phyloP scores from a whole-genome alignment of 495 filamentous ascomycete species.

The Neurospora sp. region DNA sequence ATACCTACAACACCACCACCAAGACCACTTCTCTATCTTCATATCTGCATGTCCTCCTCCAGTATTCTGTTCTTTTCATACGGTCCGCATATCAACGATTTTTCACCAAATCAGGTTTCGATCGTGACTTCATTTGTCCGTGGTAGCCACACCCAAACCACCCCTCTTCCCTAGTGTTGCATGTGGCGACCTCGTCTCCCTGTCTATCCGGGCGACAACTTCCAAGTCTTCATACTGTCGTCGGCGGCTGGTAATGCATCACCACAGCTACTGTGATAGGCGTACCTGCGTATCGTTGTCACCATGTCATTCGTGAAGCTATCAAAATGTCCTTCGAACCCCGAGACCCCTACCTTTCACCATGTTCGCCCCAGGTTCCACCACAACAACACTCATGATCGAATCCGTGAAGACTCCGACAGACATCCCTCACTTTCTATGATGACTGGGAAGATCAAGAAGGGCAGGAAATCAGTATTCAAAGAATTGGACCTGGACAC shows the following conservation, averaged over 20 bases:
- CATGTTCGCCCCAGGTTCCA: constrained; percentile 33
- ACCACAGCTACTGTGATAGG: background rate
- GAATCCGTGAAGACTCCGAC: constrained; percentile 31
- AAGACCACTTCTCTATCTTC: background rate
- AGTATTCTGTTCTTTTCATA: background rate
- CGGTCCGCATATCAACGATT: background rate
- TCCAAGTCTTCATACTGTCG: background rate
- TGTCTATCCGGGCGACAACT: background rate
- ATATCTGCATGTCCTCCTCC: background rate
- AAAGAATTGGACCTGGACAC: constrained; percentile 35
- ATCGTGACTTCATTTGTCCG: background rate
- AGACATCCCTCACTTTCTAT: constrained; percentile 21
- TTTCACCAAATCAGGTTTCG: background rate
- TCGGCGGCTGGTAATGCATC: constrained; percentile 5
- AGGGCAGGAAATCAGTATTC: constrained; percentile 34
- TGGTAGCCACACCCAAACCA: background rate
- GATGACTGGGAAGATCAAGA: constrained; percentile 28
- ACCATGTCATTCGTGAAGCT: constrained; percentile 19
- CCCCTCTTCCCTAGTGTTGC: background rate
- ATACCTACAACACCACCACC: background rate
- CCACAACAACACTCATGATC: constrained; percentile 34
- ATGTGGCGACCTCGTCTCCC: background rate
- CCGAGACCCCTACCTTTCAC: constrained; percentile 9
- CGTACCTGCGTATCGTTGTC: constrained; percentile 2
- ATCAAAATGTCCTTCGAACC: constrained; percentile 13